A percentile compares a stretch with the other conserved stretches of the same genome.
phyloP scores from a whole-genome alignment of 345 rosid species.

The Linum trigynum region DNA sequence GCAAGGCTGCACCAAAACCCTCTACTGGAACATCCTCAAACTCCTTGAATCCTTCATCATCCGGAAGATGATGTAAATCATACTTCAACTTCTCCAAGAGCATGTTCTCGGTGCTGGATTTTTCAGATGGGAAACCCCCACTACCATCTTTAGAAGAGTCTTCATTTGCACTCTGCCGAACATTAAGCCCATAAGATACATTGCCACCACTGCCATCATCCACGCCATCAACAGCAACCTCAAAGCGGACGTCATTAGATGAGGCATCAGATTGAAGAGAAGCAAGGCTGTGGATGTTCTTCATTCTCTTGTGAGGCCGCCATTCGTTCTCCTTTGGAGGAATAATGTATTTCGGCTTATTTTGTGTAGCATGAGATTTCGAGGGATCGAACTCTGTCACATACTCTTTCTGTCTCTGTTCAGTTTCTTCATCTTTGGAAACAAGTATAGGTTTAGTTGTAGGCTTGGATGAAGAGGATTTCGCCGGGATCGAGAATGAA shows the following conservation, averaged over 20 bases:
- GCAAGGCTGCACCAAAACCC: constrained; percentile 57
- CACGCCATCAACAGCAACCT: constrained; percentile 10
- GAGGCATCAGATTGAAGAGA: constrained; percentile 4
- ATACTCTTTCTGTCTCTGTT: neutral
- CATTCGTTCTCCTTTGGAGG: constrained; percentile 8
- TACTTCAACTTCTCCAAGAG: constrained; percentile 39
- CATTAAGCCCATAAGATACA: constrained; percentile 51
- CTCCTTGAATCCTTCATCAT: constrained; percentile 57
- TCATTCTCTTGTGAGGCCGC: constrained; percentile 23
- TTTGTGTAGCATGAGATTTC: neutral
- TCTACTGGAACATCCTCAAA: constrained; percentile 66
- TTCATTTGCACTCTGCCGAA: constrained; percentile 26
- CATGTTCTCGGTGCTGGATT: constrained; percentile 26
- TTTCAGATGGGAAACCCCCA: neutral
- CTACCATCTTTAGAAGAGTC: neutral
- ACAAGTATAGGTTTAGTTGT: neutral
- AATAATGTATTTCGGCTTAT: neutral
- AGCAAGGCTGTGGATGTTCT: constrained; percentile 15
- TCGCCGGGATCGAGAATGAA: constrained; percentile 6
- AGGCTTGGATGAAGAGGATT: constrained; percentile 3
- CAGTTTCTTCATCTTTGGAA: neutral
- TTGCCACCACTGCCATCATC: constrained; percentile 8
- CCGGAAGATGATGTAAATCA: constrained; percentile 47
- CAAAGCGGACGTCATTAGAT: constrained; percentile 8
- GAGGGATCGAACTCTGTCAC: constrained; percentile 9